These are phyloP conservation scores for Dentipellis fragilis DNA, from an alignment of 768 basidiomycete species.

Conservation along the genomic window DNA sequence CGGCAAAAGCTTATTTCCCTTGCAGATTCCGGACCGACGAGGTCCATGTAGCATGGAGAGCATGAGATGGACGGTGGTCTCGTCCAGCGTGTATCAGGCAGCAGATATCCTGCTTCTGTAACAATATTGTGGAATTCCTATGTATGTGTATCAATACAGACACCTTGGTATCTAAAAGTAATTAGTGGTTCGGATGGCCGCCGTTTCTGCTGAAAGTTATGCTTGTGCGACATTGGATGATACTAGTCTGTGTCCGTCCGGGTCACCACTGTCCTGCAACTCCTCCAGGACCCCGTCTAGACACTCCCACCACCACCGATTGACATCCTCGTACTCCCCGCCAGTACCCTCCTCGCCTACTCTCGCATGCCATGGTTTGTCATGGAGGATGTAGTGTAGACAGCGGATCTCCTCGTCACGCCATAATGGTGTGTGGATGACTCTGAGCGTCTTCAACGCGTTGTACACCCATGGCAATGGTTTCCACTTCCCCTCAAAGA, in stretches of 20 bases:
- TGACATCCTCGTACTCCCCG: constrained; percentile 41
- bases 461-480: constrained; percentile 86
- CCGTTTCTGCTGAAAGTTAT: not conserved
- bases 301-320: constrained; percentile 77
- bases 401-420: constrained; percentile 77
- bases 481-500: constrained; percentile 71
- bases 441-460: constrained; percentile 78
- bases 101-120: not conserved
- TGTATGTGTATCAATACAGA: not conserved
- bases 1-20: not conserved
- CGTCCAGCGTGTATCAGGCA: not conserved
- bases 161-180: too few species aligned
- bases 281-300: constrained; percentile 33
- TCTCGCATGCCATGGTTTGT: constrained; percentile 77
- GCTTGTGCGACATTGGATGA: constrained; percentile 33
- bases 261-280: constrained; percentile 31
- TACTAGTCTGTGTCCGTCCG: constrained; percentile 41
- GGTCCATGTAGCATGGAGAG: constrained; percentile 86
- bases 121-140: not conserved
- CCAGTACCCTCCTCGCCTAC: constrained; percentile 28
- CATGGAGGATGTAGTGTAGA: constrained; percentile 76
- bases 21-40: constrained; percentile 88
- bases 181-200: not conserved
- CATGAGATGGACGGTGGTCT: constrained; percentile 22
- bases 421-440: constrained; percentile 71